Conservation (phyloP, 2,329 filamentous ascomycete species). For the Epichloe amarillans region DNA sequence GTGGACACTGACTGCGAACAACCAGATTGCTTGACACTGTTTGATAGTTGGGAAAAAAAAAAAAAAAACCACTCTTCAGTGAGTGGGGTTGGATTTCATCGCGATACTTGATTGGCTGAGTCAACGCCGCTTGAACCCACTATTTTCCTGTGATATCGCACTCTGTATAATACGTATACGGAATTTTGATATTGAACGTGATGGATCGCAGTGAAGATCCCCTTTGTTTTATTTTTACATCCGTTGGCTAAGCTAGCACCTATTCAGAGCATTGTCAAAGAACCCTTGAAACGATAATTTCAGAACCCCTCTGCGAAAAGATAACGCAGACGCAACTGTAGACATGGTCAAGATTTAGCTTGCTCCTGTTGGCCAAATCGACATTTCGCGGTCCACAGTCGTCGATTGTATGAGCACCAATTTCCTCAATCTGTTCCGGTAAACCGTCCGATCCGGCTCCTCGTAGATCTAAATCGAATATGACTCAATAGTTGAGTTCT, state of each 20-base stretch:
- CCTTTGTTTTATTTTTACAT: slow-evolving; percentile 1
- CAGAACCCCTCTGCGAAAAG: neutral
- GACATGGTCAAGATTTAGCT: neutral
- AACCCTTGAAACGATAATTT: neutral
- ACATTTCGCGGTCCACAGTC: neutral
- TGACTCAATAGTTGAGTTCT: slow-evolving; percentile 70
- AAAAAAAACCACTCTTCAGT: neutral
- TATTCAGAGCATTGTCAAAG: neutral
- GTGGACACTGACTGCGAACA: slow-evolving; percentile 1
- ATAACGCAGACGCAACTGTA: neutral
- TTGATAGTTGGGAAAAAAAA: neutral
- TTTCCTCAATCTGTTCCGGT: neutral
- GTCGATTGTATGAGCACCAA: neutral
- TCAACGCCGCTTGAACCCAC: neutral
- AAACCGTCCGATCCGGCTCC: neutral
- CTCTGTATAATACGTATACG: too few relatives aligned
- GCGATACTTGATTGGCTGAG: neutral
- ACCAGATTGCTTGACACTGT: neutral
- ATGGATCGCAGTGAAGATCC: neutral
- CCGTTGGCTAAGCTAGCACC: neutral
- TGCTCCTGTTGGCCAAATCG: neutral
- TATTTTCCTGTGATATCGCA: too few relatives aligned
- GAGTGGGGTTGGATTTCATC: neutral
- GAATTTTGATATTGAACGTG: too few relatives aligned
- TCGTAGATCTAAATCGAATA: neutral